Conservation (phyloP, 345 rosid genomes). For the Rhizophora mangle region DNA sequence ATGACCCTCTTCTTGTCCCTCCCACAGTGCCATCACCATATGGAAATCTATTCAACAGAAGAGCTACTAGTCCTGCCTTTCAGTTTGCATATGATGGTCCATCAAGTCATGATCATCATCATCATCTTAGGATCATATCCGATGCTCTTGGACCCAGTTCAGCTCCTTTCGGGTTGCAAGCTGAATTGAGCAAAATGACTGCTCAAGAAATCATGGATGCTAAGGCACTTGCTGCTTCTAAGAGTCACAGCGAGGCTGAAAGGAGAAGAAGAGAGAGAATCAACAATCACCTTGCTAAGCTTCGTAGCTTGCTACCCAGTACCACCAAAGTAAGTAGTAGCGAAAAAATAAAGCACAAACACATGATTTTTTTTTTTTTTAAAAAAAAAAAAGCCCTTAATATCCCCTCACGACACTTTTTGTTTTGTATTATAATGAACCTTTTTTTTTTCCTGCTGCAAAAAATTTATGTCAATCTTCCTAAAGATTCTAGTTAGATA, state of each 20-base stretch:
- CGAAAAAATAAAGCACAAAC: background rate
- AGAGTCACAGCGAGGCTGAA: conserved; percentile 97
- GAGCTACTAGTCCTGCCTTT: conserved; percentile 50
- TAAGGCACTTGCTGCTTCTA: conserved; percentile 96
- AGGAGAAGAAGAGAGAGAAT: conserved; percentile 93
- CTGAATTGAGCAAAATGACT: conserved; percentile 81
- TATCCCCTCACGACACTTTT: background rate
- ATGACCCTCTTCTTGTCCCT: conserved; percentile 62
- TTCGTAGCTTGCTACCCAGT: conserved; percentile 89
- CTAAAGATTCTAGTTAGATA: conserved; percentile 24
- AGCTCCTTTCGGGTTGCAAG: conserved; percentile 72
- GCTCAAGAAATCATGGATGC: conserved; percentile 99
- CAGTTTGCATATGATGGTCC: conserved; percentile 69
- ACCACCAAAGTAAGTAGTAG: conserved; percentile 90
- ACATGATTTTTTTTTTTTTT: background rate
- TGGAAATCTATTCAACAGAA: conserved; percentile 57
- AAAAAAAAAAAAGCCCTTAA: background rate
- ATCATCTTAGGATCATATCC: conserved; percentile 69
- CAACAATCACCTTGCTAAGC: conserved; percentile 93
- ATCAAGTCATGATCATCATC: conserved; percentile 56
- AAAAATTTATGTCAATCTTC: conserved; percentile 26
- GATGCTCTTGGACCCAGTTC: conserved; percentile 75
- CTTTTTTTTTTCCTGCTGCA: background rate
- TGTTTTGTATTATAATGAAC: background rate
- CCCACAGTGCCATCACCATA: conserved; percentile 53